Conservation (phyloP, 2,329 filamentous ascomycete genomes). For the Atkinsonella texensis region DNA sequence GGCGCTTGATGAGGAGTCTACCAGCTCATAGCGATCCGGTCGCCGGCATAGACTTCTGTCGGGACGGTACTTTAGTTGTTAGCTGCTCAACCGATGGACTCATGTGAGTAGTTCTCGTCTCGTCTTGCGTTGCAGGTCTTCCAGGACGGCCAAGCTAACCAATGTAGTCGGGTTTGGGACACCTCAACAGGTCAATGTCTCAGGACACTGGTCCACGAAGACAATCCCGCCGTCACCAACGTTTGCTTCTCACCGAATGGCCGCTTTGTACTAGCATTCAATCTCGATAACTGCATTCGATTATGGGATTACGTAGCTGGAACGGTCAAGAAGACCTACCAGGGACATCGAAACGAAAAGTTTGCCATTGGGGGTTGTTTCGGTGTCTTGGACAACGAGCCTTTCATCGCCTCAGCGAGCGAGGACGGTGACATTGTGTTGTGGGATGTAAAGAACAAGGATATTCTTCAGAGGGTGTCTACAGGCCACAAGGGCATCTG, state of each 20-base stretch:
- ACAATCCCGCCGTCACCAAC: slow-evolving; percentile 78
- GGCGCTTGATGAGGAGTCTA: slow-evolving; percentile 75
- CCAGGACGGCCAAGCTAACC: slow-evolving; percentile 8
- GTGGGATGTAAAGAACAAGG: slow-evolving; percentile 85
- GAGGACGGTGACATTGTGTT: slow-evolving; percentile 77
- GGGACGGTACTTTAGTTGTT: slow-evolving; percentile 83
- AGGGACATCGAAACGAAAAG: slow-evolving; percentile 74
- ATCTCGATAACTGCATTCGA: slow-evolving; percentile 77
- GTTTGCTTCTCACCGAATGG: slow-evolving; percentile 93
- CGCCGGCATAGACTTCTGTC: slow-evolving; percentile 81
- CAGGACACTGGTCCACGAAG: slow-evolving; percentile 89
- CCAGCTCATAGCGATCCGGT: slow-evolving; percentile 95
- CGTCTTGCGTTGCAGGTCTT: slow-evolving; percentile 2
- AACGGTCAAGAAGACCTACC: slow-evolving; percentile 90
- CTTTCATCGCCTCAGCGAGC: slow-evolving; percentile 71
- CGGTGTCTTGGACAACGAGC: slow-evolving; percentile 38
- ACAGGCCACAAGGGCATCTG: slow-evolving; percentile 42
- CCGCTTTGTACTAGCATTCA: slow-evolving; percentile 83
- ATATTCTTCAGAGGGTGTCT: slow-evolving; percentile 56
- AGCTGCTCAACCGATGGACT: slow-evolving; percentile 86
- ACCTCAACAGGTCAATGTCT: slow-evolving; percentile 90
- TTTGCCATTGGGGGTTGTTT: slow-evolving; percentile 83
- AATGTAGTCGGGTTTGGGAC: slow-evolving; percentile 73
- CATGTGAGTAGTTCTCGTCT: slow-evolving; percentile 43
- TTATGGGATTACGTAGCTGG: slow-evolving; percentile 94